Evolutionary conservation across 371 early-diverging fungal genomes (phyloP), one percentile per base, ranked within the genome.

Genomic region (Syncephalastrum contaminatum): DNA sequence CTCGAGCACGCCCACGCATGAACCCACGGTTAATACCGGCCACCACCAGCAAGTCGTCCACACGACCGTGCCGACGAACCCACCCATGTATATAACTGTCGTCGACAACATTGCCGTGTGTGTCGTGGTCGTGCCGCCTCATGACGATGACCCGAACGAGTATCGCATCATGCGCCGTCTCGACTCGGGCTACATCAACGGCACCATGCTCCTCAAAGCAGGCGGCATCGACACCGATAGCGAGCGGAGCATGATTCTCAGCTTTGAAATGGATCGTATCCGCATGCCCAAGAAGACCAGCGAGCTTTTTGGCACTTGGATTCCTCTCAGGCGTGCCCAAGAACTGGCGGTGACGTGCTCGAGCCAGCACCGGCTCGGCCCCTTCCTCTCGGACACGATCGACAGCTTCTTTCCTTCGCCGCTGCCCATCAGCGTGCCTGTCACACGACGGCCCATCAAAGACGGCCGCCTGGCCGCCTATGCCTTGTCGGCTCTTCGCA

Each of bases 161-260:
- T 77, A 84, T 66, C 74, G 86, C 19, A 73, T 94, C 20, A 80
- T 91, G 68, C 80, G 94, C 7, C 79, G 89, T 19, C 82, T 88
- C 13, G 92, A 92, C 62, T 85, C 86, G 43, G 87, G 88, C 4
- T 89, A 88, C 62, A 89, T 95, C 43, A 92, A 94, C 61, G 95
- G 92, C 6, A 89, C 92, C 3, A 73, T 84, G 13, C 71, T 95
- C n/a, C 69, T 95, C 24, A 76, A 86, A 14, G 92, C 93, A 19
- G 95, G 95, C 45, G 95, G 94, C 4, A 83, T 95, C 12, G 85
- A 85, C 25, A 88, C 91, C 8, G 93, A 93, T 48, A 83, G 87
- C 39, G 94, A 95, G 59, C 85, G 90, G 10, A 89, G 88, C 60
- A 90, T 94, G 58, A 87, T 94, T 18, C 76, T 95, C 24, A 90